Evolutionary conservation across 768 basidiomycete species (phyloP), one percentile per base, ranked within the genome.

Genomic region (Termitomyces sp.): DNA sequence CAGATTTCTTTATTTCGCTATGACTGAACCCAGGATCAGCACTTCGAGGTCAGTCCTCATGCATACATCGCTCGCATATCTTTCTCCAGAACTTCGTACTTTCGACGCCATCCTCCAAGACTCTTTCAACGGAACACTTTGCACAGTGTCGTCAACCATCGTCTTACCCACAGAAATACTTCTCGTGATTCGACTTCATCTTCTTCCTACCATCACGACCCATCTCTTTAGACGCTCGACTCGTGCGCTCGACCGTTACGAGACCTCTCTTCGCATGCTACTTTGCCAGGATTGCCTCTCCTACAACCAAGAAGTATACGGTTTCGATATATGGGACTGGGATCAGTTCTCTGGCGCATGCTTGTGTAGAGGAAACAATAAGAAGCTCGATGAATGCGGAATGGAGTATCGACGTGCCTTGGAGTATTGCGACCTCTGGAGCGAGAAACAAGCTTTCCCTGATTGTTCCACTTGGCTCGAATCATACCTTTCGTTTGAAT

Each of bases 271-370:
- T 25, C 69, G 72, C 49, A 64, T 66, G 25, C 64, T 76, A 33
- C 73, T 83, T 57, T 82, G 80, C 61, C 61, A 73, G 32, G 76
- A 82, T 53, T 82, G 80, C 64, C 68, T 73, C 58, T 69, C 74
- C 18, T 83, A 79, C 63, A 76, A 82, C 61, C 65, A 77, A 20
- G 78, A 81, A 54, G 78, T 84, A 23, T 83, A 76, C 57, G 82
- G 82, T 1, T 69, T 70, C 29, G 75, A 78, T 56, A 68, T 82
- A 9, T 81, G 77, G 64, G 72, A 77, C 43, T 84, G 82, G 82
- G 76, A 78, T 41, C 75, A 79, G 52, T 77, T 80, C 51, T 73
- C 70, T 44, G 73, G 79, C 1, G 71, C 76, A 15, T 84, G 82
- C 61, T 68, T 68, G n/a, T 83, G 82, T 62, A 53, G 62, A 39